Evolutionary conservation across 2,329 filamentous ascomycete species (phyloP).

Genomic region (Leptosphaerulina australis): DNA sequence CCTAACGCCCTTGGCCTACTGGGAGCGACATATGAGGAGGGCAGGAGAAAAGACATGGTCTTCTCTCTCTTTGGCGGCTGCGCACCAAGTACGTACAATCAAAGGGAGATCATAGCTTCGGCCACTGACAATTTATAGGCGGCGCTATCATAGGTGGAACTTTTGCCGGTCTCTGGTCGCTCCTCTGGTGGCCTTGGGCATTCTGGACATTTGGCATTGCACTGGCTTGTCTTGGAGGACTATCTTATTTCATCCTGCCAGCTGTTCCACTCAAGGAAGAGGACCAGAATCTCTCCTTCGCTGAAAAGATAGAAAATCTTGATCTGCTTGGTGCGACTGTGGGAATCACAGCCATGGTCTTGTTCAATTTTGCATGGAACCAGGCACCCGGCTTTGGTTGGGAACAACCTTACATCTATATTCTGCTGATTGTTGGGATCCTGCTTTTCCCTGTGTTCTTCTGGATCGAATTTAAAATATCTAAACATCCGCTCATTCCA

Average conservation of each 20-base stretch:
- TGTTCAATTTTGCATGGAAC: constrained; percentile 72
- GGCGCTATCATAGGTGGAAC: constrained; percentile 52
- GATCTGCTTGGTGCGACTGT: constrained; percentile 54
- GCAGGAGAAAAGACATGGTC: constrained; percentile 64
- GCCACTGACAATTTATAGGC: constrained; percentile 23
- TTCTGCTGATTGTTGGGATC: constrained; percentile 63
- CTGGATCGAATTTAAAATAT: constrained; percentile 55
- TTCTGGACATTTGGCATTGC: constrained; percentile 55
- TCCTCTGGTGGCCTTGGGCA: constrained; percentile 61
- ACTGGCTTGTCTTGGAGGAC: constrained; percentile 45
- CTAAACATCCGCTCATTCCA: constrained; percentile 63
- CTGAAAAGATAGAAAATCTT: constrained; percentile 43
- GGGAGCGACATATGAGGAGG: constrained; percentile 62
- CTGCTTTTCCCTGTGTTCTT: constrained; percentile 62
- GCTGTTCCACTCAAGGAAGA: constrained; percentile 28
- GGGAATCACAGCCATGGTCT: constrained; percentile 60
- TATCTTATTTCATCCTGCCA: constrained; percentile 52
- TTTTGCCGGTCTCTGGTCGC: constrained; percentile 50
- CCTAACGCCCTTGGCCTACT: constrained; percentile 70
- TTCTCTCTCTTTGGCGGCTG: constrained; percentile 60
- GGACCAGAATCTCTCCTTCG: constrained; percentile 16
- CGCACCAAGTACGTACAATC: constrained; percentile 49
- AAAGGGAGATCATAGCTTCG: neutral
- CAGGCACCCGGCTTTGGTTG: constrained; percentile 67
- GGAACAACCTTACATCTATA: constrained; percentile 61